Evolutionary conservation across 768 basidiomycete genomes (phyloP).

Genomic region (Hericium rajendrae): DNA sequence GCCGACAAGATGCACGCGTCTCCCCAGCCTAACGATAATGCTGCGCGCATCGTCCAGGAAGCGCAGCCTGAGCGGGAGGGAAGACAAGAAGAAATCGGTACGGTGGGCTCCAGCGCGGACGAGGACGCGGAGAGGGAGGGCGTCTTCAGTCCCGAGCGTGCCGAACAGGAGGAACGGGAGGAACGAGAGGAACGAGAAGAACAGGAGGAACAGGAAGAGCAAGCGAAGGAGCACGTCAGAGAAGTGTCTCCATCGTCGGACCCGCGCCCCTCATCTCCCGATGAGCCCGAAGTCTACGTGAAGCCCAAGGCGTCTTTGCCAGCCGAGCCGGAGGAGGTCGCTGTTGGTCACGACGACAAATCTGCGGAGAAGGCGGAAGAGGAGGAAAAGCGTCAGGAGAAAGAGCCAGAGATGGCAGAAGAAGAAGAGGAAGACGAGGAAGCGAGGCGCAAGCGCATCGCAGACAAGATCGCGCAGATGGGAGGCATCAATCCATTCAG

Average conservation of each 20-base stretch:
- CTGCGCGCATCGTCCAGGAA: not conserved
- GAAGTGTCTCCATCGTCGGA: conserved; percentile 1
- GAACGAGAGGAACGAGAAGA: not conserved
- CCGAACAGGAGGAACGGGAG: not conserved
- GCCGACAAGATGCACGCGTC: not conserved
- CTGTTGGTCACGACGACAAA: not conserved
- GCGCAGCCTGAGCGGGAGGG: not conserved
- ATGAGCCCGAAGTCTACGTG: not conserved
- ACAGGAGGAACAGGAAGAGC: not conserved
- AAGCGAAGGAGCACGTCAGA: not conserved
- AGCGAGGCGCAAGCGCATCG: conserved; percentile 44
- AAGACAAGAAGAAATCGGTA: not conserved
- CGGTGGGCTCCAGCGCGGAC: not conserved
- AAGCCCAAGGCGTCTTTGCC: not conserved
- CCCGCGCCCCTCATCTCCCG: conserved; percentile 1
- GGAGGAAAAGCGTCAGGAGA: conserved; percentile 41
- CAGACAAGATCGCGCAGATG: conserved; percentile 51
- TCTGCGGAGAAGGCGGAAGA: not conserved
- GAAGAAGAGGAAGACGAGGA: conserved; percentile 43
- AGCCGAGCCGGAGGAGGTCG: not conserved
- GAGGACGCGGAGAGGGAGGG: conserved; percentile 3
- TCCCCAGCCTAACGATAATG: not conserved
- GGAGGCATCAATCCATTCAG: conserved; percentile 52
- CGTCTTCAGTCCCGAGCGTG: not conserved
- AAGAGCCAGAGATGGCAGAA: conserved; percentile 21